These are phyloP conservation scores for Leccinum pachyderme DNA, from an alignment of 1,284 basidiomycete genomes.

Conservation along the genomic window DNA sequence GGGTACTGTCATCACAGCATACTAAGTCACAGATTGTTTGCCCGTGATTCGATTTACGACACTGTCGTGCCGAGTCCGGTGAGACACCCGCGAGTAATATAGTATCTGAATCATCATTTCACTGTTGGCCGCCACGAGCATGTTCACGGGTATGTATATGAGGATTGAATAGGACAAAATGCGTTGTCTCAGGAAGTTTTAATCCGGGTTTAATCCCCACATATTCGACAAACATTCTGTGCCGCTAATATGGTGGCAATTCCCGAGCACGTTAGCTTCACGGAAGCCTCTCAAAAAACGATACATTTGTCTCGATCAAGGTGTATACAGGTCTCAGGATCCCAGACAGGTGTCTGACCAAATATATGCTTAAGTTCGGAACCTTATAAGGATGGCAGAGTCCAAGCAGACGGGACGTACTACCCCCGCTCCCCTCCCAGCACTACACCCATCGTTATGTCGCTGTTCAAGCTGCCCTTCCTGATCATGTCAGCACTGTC, in stretches of 20 bases:
- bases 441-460: conserved; percentile 1
- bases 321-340: not conserved
- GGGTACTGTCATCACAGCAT: not conserved
- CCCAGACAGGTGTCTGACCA: conserved; percentile 2
- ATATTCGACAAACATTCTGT: not conserved
- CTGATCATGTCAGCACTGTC: conserved; percentile 3
- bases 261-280: not conserved
- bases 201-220: not conserved
- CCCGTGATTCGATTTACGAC: not conserved
- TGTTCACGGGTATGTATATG: no score
- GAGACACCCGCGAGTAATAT: not conserved
- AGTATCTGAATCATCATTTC: not conserved
- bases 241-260: not conserved
- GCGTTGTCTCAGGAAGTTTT: not conserved
- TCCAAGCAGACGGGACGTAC: not conserved
- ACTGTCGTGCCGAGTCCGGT: not conserved
- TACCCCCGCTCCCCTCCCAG: not conserved
- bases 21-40: not conserved
- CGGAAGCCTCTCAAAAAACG: not conserved
- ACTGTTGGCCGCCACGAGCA: not conserved
- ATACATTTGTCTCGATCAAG: not conserved
- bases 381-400: not conserved
- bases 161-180: not conserved
- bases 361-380: not conserved
- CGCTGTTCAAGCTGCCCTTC: conserved; percentile 7